Evolutionary conservation across 352 stramenopile species (phyloP), one percentile per base, ranked within the genome.

Genomic region (Phytophthora fragariae): DNA sequence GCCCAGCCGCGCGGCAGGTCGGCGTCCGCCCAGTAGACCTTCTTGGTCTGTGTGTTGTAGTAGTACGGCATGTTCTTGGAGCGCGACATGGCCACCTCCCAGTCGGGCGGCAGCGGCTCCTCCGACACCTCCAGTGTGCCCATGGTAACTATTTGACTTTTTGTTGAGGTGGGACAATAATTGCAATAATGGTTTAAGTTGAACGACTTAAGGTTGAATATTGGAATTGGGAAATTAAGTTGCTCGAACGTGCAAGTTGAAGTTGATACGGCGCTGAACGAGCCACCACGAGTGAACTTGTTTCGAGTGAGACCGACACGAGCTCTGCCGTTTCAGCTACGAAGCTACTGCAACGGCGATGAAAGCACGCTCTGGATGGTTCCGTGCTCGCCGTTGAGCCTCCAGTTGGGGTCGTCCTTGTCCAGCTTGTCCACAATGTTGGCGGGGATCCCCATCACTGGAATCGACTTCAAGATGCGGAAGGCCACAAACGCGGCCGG

Each of bases 31-130:
- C 88, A 96, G 72, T 95, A 96, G 3, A 91, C 83, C 70, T 93
- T 93, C 58, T 92, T 86, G 50, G 75, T 88, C 73, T 85, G 80
- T 53, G 72, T 64, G 65, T 96, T 90, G 76, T 89, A 92, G 83
- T 96, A 96, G 78, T 96, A 96, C 62, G 86, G 85, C 78, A 90
- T 84, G 75, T 91, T 91, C 79, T 95, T 93, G 70, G 83, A 92
- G 53, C 86, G 85, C 15, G 88, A 95, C 82, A 92, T 94, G 57
- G 73, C 73, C 63, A 96, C 76, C 67, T 93, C 84, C 89, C 89
- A 96, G 64, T 89, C 89, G 27, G 69, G 37, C 3, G 89, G 89
- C 65, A 96, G 68, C 65, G 79, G 77, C 65, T 90, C 86, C 54
- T 91, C 83, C 35, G 75, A 65, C 47, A 93, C 86, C 70, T 90